Conservation (phyloP, 495 filamentous ascomycete species). For the Aspergillus heteromorphus region DNA sequence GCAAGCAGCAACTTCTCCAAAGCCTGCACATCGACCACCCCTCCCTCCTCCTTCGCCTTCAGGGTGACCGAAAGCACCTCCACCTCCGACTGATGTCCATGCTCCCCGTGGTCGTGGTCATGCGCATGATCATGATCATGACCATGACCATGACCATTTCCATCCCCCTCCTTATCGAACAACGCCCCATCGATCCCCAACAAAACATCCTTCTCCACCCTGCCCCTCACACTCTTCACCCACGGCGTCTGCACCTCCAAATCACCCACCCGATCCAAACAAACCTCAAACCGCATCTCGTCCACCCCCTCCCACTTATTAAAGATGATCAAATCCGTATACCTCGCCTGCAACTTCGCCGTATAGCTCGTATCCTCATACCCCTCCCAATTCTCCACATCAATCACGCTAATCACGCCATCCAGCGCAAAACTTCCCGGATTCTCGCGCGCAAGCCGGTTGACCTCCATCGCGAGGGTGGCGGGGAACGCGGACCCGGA, state of each 20-base stretch:
- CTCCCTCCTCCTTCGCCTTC: constrained; percentile 25
- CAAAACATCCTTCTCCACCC: constrained; percentile 68
- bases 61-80: constrained; percentile 80
- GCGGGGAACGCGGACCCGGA: constrained; percentile 83
- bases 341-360: constrained; percentile 77
- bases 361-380: constrained; percentile 90
- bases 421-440: constrained; percentile 67
- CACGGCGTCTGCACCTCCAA: constrained; percentile 74
- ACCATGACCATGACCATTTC: constrained; percentile 21
- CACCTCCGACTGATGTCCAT: constrained; percentile 73
- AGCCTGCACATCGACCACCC: constrained; percentile 57
- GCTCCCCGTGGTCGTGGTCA: constrained; percentile 27
- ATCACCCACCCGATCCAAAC: constrained; percentile 78
- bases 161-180: constrained; percentile 49
- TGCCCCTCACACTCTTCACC: constrained; percentile 74
- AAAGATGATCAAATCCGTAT: constrained; percentile 89
- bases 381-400: constrained; percentile 95
- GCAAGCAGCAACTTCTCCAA: constrained; percentile 60
- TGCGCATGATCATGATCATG: constrained; percentile 22
- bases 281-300: constrained; percentile 73
- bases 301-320: constrained; percentile 87
- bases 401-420: constrained; percentile 87
- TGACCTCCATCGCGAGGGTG: constrained; percentile 89
- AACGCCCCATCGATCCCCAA: constrained; percentile 83
- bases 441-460: constrained; percentile 58